These are phyloP conservation scores for Linderniella brevidens DNA, from an alignment of 257 asterid genomes.

Conservation along the genomic window DNA sequence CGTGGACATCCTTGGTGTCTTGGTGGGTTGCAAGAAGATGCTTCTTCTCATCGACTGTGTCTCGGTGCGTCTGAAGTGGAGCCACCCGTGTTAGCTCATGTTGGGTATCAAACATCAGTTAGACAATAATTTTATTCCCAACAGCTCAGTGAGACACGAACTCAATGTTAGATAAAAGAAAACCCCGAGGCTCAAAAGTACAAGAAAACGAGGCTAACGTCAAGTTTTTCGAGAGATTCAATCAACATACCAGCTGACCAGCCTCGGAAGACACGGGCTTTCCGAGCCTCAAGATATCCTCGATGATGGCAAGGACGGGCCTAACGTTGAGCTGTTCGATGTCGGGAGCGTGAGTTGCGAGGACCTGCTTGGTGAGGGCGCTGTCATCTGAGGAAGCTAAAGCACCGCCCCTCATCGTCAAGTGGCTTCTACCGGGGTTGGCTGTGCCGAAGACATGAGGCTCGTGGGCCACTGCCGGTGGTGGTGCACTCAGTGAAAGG, in stretches of 20 bases:
- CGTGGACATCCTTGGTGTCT: no score
- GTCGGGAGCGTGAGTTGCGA: conserved; percentile 34
- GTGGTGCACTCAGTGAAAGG: conserved; percentile 1
- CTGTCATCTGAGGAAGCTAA: conserved; percentile 36
- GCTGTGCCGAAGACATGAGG: no score
- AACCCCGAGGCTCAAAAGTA: no score
- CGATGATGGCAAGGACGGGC: conserved; percentile 34
- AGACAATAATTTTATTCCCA: no score
- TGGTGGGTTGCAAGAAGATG: no score
- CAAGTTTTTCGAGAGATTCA: not conserved
- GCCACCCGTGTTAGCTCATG: no score
- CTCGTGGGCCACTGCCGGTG: not conserved
- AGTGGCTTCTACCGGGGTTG: conserved; percentile 5
- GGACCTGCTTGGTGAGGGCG: conserved; percentile 35
- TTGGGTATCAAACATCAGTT: no score
- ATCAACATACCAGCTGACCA: conserved; percentile 3
- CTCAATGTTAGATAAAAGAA: no score
- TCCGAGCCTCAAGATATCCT: conserved; percentile 40
- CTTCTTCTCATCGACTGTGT: no score
- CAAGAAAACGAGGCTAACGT: no score
- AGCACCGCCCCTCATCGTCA: conserved; percentile 19
- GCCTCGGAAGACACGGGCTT: conserved; percentile 14
- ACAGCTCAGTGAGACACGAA: no score
- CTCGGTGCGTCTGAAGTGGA: no score
- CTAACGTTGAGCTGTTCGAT: conserved; percentile 35